phyloP scores from a whole-genome alignment of 2,329 filamentous ascomycete genomes.

The Botrytis aclada region DNA sequence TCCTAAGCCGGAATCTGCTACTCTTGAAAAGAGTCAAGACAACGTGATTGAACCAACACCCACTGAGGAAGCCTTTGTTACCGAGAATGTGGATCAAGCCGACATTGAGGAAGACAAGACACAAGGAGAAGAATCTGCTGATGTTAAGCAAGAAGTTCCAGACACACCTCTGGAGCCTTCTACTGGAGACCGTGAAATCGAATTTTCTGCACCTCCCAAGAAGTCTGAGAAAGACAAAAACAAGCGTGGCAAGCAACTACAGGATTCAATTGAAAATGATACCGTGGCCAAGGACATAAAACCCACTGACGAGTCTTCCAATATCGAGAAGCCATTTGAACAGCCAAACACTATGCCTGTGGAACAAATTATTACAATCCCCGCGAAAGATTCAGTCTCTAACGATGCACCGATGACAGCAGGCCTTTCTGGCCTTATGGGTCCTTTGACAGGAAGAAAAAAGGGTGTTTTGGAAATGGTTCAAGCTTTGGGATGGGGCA shows the following conservation, averaged over 20 bases:
- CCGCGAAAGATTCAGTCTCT: neutral
- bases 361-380: slow-evolving; percentile 13
- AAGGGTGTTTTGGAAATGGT: slow-evolving; percentile 19
- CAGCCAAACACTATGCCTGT: neutral
- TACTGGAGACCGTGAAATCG: neutral
- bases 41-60: neutral
- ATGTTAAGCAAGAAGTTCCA: neutral
- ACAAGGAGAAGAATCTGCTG: neutral
- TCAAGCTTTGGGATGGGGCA: slow-evolving; percentile 17
- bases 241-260: slow-evolving; percentile 5
- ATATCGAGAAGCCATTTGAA: neutral
- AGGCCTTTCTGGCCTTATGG: slow-evolving; percentile 3
- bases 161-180: neutral
- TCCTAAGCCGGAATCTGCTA: neutral
- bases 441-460: slow-evolving; percentile 14
- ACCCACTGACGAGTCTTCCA: neutral
- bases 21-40: neutral
- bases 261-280: slow-evolving; percentile 15
- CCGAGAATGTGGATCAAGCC: neutral
- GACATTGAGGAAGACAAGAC: neutral
- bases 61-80: neutral
- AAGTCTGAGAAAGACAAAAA: slow-evolving; percentile 33
- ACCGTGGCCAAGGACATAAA: neutral
- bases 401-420: slow-evolving; percentile 11
- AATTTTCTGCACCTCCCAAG: slow-evolving; percentile 3